Percentiles rank a stretch among this genome's conserved stretches.
Conservation (phyloP, 2,329 filamentous ascomycete genomes). For the Xylariaceae sp. region DNA sequence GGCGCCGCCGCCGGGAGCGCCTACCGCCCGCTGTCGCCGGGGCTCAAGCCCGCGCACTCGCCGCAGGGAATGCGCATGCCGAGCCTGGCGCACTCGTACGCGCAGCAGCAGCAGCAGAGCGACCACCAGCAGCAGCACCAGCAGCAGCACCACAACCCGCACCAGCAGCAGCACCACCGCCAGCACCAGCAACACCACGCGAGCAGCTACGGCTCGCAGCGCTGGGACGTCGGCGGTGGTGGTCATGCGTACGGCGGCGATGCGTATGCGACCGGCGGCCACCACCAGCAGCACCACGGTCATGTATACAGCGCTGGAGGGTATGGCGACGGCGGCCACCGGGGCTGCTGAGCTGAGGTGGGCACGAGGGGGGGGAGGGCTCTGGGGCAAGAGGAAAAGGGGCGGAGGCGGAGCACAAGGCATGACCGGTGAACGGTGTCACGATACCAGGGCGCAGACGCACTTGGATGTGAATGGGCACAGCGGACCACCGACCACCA, state of each 20-base stretch:
- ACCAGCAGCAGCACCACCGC: no score
- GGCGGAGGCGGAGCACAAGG: no score
- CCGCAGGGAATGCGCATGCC: slow-evolving; percentile 30
- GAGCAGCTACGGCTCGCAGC: no score
- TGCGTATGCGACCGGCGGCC: slow-evolving; percentile 21
- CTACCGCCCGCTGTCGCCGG: slow-evolving; percentile 41
- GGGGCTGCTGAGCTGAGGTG: no score
- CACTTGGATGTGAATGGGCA: not conserved
- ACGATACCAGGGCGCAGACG: not conserved
- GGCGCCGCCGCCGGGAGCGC: no score
- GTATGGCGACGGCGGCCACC: slow-evolving; percentile 35
- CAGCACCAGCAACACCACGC: no score
- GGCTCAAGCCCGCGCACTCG: slow-evolving; percentile 29
- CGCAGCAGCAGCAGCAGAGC: no score
- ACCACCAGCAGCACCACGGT: slow-evolving; percentile 19
- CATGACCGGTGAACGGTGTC: not conserved
- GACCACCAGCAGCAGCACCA: no score
- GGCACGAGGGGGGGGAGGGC: no score
- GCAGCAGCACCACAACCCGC: slow-evolving; percentile 28
- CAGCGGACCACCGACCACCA: no score
- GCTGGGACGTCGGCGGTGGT: slow-evolving; percentile 21
- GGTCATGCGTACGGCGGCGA: slow-evolving; percentile 22
- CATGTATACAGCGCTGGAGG: slow-evolving; percentile 35
- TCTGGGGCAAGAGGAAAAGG: no score
- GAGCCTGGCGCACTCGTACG: slow-evolving; percentile 30